Percentiles rank a stretch among this genome's conserved stretches.
These are phyloP conservation scores for Mycocentrospora acerina DNA, from an alignment of 2,329 filamentous ascomycete species.

Conservation along the genomic window DNA sequence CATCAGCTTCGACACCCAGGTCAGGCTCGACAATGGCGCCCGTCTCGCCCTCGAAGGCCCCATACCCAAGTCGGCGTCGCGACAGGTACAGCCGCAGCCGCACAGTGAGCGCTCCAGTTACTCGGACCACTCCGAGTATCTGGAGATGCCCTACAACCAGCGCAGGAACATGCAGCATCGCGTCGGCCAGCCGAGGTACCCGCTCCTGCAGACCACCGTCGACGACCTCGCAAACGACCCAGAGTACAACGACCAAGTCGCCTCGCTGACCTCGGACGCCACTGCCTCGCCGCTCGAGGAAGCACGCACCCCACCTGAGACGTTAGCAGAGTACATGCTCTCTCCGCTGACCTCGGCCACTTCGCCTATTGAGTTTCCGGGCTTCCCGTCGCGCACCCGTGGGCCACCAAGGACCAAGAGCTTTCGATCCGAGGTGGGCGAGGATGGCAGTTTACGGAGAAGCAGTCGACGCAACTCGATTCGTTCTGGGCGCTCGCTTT, in stretches of 20 bases:
- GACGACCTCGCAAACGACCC: constrained; percentile 30
- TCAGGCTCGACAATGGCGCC: constrained; percentile 44
- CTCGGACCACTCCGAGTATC: constrained; percentile 34
- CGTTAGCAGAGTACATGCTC: constrained; percentile 34
- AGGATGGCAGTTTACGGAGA: constrained; percentile 38
- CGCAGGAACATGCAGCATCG: constrained; percentile 25
- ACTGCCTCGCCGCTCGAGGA: constrained; percentile 44
- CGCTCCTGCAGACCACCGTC: constrained; percentile 39
- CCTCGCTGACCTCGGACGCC: constrained; percentile 47
- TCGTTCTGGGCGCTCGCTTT: constrained; percentile 50
- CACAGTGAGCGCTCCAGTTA: constrained; percentile 28
- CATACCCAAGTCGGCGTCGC: constrained; percentile 33
- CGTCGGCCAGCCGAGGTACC: constrained; percentile 32
- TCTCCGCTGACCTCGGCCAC: constrained; percentile 34
- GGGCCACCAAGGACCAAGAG: constrained; percentile 34
- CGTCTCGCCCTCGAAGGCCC: constrained; percentile 41
- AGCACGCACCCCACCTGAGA: constrained; percentile 40
- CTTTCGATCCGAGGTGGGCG: constrained; percentile 34
- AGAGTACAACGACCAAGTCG: constrained; percentile 39
- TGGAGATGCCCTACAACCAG: constrained; percentile 30
- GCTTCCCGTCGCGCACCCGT: constrained; percentile 27
- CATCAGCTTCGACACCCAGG: constrained; percentile 45
- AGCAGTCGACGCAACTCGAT: constrained; percentile 46
- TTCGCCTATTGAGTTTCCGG: constrained; percentile 41
- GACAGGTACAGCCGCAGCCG: constrained; percentile 20